Conservation (phyloP, 169 alveolate species). For the Plasmodium inui region DNA sequence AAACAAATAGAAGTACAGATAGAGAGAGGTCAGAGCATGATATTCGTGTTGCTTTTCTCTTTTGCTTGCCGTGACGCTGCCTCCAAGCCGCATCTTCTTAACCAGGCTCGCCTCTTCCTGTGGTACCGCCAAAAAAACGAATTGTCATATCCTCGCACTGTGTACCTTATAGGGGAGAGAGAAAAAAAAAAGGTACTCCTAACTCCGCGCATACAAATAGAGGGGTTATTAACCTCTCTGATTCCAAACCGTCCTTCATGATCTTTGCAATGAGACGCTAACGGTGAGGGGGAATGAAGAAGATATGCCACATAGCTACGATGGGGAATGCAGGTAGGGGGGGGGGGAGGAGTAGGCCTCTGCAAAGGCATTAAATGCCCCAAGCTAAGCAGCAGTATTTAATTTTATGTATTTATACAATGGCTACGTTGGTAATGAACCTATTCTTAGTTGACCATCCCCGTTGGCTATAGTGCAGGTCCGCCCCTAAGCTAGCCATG, state of each 20-base stretch:
- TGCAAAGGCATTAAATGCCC: background rate
- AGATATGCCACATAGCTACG: background rate
- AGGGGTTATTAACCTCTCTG: background rate
- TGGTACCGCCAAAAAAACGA: background rate
- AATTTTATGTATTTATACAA: background rate
- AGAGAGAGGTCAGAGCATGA: background rate
- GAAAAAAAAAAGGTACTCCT: background rate
- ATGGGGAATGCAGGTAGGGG: background rate
- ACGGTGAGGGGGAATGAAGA: background rate
- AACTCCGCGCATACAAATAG: background rate
- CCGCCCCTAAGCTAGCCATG: background rate
- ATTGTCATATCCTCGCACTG: background rate
- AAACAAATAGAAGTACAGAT: background rate
- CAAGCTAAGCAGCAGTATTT: background rate
- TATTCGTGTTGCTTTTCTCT: background rate
- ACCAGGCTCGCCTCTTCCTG: background rate
- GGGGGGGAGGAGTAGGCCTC: too few species aligned
- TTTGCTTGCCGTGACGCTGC: background rate
- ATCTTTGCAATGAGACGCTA: background rate
- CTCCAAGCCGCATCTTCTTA: background rate
- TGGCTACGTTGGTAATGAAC: background rate
- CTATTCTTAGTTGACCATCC: too few species aligned
- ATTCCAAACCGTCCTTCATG: background rate
- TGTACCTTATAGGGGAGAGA: background rate
- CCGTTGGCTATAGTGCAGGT: background rate